A percentile compares a stretch with the other conserved stretches of the same genome.
Evolutionary conservation across 164 flowering plant genomes (phyloP).

Genomic region (Magnolia changhungtana): DNA sequence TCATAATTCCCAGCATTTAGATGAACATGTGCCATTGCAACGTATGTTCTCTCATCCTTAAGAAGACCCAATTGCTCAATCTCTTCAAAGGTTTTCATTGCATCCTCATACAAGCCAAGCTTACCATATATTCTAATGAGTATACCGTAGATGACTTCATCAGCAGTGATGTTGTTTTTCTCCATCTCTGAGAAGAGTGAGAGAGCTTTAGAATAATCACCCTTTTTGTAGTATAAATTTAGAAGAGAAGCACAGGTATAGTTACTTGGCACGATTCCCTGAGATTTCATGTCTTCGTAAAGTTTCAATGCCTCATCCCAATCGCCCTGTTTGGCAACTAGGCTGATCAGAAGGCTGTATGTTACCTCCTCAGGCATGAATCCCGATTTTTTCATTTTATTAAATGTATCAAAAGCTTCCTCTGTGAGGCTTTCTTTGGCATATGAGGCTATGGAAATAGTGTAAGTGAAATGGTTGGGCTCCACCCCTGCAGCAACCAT

Average conservation of each 20-base stretch:
- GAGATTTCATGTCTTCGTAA: slow-evolving; percentile 75
- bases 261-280: slow-evolving; percentile 61
- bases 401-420: slow-evolving; percentile 60
- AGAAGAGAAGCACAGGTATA: slow-evolving; percentile 90
- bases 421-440: slow-evolving; percentile 54
- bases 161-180: slow-evolving; percentile 46
- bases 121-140: slow-evolving; percentile 89
- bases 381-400: slow-evolving; percentile 62
- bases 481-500: slow-evolving; percentile 54
- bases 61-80: slow-evolving; percentile 58
- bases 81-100: slow-evolving; percentile 67
- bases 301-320: slow-evolving; percentile 50
- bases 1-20: slow-evolving; percentile 52
- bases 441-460: slow-evolving; percentile 70
- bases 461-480: slow-evolving; percentile 67
- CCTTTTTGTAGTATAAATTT: slow-evolving; percentile 54
- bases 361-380: slow-evolving; percentile 83
- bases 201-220: slow-evolving; percentile 77
- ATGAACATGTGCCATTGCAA: slow-evolving; percentile 90
- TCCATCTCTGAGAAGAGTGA: slow-evolving; percentile 80
- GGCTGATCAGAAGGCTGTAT: slow-evolving; percentile 69
- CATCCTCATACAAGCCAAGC: slow-evolving; percentile 85
- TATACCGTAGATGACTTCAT: slow-evolving; percentile 93
- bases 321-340: slow-evolving; percentile 40
- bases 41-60: slow-evolving; percentile 68